phyloP scores from a whole-genome alignment of 768 basidiomycete species.

The Filobasidium wieringae region DNA sequence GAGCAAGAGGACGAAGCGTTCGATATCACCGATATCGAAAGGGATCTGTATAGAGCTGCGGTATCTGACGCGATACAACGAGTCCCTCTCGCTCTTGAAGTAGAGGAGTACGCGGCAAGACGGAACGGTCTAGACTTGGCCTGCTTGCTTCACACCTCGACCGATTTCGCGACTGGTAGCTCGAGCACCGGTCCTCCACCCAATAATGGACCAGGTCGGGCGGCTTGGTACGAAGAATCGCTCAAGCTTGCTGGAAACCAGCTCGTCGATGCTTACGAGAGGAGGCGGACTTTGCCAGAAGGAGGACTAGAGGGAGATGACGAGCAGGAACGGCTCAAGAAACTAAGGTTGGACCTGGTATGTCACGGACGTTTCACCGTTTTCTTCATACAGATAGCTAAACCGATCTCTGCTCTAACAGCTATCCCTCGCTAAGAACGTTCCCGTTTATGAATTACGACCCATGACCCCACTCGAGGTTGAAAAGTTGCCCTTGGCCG shows the following conservation, averaged over 20 bases:
- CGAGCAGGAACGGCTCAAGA: conserved; percentile 2
- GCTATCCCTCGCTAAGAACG: conserved; percentile 16
- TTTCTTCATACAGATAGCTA: not conserved
- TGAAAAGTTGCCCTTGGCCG: conserved; percentile 3
- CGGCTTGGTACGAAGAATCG: conserved; percentile 8
- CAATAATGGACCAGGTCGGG: not conserved
- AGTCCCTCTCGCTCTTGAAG: conserved; percentile 4
- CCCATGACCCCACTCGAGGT: conserved; percentile 12
- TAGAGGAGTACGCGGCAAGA: conserved; percentile 4
- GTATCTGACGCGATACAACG: not conserved
- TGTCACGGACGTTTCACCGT: not conserved
- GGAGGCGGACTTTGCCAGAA: not conserved
- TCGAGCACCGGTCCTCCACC: conserved; percentile 5
- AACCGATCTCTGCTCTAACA: not conserved
- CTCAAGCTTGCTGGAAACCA: conserved; percentile 3
- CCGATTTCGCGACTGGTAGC: conserved; percentile 7
- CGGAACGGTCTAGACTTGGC: conserved; percentile 10
- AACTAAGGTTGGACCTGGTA: conserved; percentile 11
- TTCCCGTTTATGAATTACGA: conserved; percentile 13
- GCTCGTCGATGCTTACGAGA: conserved; percentile 5
- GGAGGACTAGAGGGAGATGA: not conserved
- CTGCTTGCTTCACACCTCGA: conserved; percentile 1
- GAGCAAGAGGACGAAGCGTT: not conserved
- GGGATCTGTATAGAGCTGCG: not conserved
- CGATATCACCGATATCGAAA: not conserved